Base-by-base conservation (phyloP, 208 protist genomes). In the Herpetomonas muscarum region DNA sequence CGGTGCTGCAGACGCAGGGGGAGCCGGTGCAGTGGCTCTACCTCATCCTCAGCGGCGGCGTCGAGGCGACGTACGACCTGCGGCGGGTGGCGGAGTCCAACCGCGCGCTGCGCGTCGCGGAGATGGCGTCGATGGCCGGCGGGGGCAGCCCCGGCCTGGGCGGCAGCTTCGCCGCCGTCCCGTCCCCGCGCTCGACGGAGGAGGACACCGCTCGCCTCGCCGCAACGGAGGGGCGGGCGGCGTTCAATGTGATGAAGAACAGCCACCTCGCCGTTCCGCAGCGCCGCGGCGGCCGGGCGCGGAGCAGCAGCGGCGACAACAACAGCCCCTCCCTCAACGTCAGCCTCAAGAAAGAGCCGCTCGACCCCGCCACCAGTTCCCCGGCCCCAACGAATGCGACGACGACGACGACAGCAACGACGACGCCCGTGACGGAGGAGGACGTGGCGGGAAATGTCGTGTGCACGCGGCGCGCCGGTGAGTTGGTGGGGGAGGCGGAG, bases 21-120 rank as follows among this genome's bases (percentile, higher is more conserved):
- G 56, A 64, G 15, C 56, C 65, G 6, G 77, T 90, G 37, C 74
- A 91, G 61, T 92, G 84, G 82, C 68, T 94, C 55, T 86, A 86
- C 69, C 55, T 94, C 10, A 69, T 94, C 26, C 71, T 94, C 49
- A 74, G 73, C 13, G 88, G 88, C 28, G 73, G 62, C 1, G 74
- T 90, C 15, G 61, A 55, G 45, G 62, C 79, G 62, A 70, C 67
- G 25, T 62, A 36, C 13, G 32, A 49, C 12, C 42, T 45, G 30
- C 50, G 36, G 17, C 6, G 19, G 15, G 19, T 46, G 10, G 5
- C 6, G 19, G 41, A 46, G 34, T 13, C 32, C 32, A 59, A 25
- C 19, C 17, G 36, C 15, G 26, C 37, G 15, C n/a, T 6, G 37
- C 17, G 1, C 9, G 26, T 7, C 34, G 7, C 34, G 10, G 15